Conservation (phyloP, 768 basidiomycete species). For the Phlebiopsis flavidoalba region DNA sequence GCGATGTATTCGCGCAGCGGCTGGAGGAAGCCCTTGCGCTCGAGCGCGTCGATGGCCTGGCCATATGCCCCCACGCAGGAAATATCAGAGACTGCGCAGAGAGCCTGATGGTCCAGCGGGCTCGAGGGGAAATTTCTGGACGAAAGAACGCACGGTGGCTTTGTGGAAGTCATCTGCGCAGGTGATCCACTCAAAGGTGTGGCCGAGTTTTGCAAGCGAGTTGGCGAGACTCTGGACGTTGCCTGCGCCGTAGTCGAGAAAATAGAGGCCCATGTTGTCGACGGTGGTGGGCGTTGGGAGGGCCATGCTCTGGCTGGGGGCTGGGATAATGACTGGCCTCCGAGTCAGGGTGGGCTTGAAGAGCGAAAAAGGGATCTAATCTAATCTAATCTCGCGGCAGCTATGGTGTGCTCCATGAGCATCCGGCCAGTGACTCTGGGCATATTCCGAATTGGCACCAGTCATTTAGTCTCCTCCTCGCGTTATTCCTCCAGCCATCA, state of each 20-base stretch:
- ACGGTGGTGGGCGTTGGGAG: not conserved
- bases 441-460: constrained; percentile 9
- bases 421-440: not conserved
- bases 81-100: constrained; percentile 79
- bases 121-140: constrained; percentile 11
- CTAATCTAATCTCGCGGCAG: not conserved
- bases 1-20: constrained; percentile 78
- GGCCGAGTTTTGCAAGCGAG: constrained; percentile 77
- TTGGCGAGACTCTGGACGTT: constrained; percentile 94
- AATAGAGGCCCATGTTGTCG: constrained; percentile 65
- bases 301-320: not conserved
- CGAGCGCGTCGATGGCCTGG: constrained; percentile 76
- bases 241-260: constrained; percentile 96
- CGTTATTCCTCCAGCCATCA: not conserved
- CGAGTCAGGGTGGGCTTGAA: not conserved
- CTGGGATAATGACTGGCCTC: not conserved
- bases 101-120: constrained; percentile 8
- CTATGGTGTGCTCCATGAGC: constrained; percentile 13
- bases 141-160: constrained; percentile 69
- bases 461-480: not conserved
- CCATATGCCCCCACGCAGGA: constrained; percentile 93
- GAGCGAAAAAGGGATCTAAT: not conserved
- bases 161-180: constrained; percentile 75
- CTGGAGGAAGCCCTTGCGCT: constrained; percentile 65
- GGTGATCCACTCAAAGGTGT: constrained; percentile 86